phyloP scores from a whole-genome alignment of 768 basidiomycete species.

The Mycena polygramma region DNA sequence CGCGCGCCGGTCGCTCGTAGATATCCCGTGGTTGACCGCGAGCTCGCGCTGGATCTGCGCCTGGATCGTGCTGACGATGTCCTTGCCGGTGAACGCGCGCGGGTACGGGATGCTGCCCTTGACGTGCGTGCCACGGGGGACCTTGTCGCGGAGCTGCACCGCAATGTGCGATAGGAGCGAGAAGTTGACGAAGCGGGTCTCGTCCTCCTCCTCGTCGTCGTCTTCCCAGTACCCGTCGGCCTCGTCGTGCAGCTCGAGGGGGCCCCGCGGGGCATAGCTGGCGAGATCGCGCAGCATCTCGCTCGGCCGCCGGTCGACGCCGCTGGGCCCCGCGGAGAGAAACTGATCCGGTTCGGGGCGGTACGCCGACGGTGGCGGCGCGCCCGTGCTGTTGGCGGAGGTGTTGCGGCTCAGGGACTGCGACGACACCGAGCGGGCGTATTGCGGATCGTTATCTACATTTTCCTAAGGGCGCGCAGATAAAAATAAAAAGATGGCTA shows the following conservation, averaged over 20 bases:
- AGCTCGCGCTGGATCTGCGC: constrained; percentile 90
- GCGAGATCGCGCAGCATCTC: constrained; percentile 40
- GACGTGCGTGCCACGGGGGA: constrained; percentile 87
- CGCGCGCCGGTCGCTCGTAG: constrained; percentile 83
- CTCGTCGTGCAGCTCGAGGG: constrained; percentile 60
- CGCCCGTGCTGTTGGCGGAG: constrained; percentile 37
- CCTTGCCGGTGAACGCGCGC: constrained; percentile 92
- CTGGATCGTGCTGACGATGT: constrained; percentile 93
- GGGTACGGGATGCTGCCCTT: constrained; percentile 95
- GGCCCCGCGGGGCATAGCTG: constrained; percentile 38
- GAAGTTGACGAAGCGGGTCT: constrained; percentile 87
- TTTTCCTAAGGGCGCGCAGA: not conserved
- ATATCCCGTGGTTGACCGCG: constrained; percentile 78
- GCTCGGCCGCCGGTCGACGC: constrained; percentile 35
- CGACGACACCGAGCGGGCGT: constrained; percentile 29
- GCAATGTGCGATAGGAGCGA: constrained; percentile 90
- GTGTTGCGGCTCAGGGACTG: constrained; percentile 37
- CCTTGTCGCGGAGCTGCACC: constrained; percentile 89
- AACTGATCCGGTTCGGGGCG: constrained; percentile 32
- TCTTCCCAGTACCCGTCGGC: constrained; percentile 61
- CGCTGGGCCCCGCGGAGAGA: constrained; percentile 27
- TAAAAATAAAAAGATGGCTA: not conserved
- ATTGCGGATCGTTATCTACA: constrained; percentile 33
- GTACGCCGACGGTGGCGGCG: constrained; percentile 8
- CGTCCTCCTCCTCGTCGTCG: constrained; percentile 76